These are phyloP conservation scores for Claviceps cyperi DNA, from an alignment of 2,329 filamentous ascomycete species.

Conservation along the genomic window DNA sequence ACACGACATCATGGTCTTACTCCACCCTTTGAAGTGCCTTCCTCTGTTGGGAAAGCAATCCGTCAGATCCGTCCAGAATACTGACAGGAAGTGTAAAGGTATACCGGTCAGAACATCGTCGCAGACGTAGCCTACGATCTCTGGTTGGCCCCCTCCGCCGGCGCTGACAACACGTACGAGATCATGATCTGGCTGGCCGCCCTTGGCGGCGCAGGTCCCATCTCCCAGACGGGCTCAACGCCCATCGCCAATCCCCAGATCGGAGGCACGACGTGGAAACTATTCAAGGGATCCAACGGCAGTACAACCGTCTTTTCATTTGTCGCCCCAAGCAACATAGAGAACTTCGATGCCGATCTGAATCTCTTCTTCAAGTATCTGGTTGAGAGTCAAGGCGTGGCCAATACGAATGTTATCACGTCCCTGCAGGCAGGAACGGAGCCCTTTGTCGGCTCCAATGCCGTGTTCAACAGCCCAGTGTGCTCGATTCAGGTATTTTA, in stretches of 20 bases:
- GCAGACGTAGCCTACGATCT: conserved; percentile 47
- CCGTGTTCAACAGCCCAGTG: not conserved
- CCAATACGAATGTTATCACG: conserved; percentile 4
- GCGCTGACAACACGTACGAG: conserved; percentile 36
- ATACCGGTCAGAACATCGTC: conserved; percentile 22
- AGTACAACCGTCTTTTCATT: conserved; percentile 43
- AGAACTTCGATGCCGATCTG: conserved; percentile 41
- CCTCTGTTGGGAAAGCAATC: too few species aligned
- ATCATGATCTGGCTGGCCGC: conserved; percentile 51
- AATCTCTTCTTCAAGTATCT: conserved; percentile 44
- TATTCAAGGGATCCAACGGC: conserved; percentile 48
- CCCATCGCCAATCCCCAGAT: not conserved
- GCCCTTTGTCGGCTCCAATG: not conserved
- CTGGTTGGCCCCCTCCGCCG: conserved; percentile 36
- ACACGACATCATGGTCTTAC: not conserved
- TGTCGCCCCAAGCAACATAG: conserved; percentile 25
- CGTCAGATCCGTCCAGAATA: too few species aligned
- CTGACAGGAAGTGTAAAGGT: conserved; percentile 13
- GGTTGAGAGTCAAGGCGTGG: conserved; percentile 26
- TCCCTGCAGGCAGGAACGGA: not conserved
- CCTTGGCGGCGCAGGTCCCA: conserved; percentile 44
- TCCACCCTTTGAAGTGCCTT: too few species aligned
- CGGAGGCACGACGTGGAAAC: conserved; percentile 32
- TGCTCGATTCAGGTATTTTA: not conserved
- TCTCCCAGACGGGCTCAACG: conserved; percentile 18